Evolutionary conservation across 768 basidiomycete species (phyloP), one percentile per base, ranked within the genome.

Genomic region (Leucogyrophana mollusca): DNA sequence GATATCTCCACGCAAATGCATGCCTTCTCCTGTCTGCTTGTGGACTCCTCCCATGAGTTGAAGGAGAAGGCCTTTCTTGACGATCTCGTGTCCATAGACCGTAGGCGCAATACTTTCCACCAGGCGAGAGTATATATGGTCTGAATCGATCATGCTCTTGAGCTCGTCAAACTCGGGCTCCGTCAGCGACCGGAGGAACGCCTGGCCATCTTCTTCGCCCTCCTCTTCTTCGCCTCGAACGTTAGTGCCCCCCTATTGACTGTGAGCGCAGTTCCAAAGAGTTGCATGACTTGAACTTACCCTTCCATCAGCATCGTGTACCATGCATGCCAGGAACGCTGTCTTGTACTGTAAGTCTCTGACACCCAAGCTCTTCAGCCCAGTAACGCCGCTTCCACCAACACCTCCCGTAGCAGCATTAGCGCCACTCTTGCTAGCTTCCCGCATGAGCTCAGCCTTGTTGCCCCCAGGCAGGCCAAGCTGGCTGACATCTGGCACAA

Each of bases 11-110:
- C 96, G 85, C n/a, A 98, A 78, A 64, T 98, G 83, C 83, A 98
- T 98, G 27, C 96, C 96, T 65, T 98, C 96, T 0, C 78, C 72
- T 1, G 95, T 98, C 62, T 93, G 83, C 64, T 99, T 99, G 70
- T 98, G 95, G 4, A 98, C 95, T 18, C 96, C 96, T 18, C 96
- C 94, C 93, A 99, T 95, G 20, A 99, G 78, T 61, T 98, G 96
- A 14, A 99, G 73, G 18, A 98, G 71, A 25, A 99, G 75, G 10
- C 96, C 96, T 64, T 99, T 99, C 74, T 99, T 98, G 57, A 98
- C 94, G 41, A 97, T 94, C 60, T 99, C 96, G 61, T 98, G 96
- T 1, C 96, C 96, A 58, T 97, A 98, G 2, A 99, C 95, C 0
- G 96, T 97, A 3, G 96, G 96, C 1, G 96, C 96, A 51, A 98